Evolutionary conservation across 2,329 filamentous ascomycete species (phyloP).

Genomic region (Elsinoe australis): DNA sequence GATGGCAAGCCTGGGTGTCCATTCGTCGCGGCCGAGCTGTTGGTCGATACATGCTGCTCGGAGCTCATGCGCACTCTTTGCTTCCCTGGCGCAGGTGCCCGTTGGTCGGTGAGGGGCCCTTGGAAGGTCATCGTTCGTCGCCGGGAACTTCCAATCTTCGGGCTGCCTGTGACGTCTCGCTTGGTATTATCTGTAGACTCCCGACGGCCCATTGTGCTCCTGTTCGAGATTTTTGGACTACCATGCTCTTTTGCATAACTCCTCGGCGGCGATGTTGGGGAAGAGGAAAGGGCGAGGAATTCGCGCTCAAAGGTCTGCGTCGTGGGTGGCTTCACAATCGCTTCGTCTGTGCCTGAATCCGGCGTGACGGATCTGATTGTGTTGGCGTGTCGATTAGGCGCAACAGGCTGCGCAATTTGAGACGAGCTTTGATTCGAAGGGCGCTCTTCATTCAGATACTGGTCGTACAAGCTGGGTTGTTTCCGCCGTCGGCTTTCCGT

Average conservation of each 20-base stretch:
- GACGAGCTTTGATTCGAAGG: slow-evolving; percentile 17
- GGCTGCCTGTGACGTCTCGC: slow-evolving; percentile 23
- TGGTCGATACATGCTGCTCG: slow-evolving; percentile 4
- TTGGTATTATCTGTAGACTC: slow-evolving; percentile 23
- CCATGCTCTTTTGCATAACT: slow-evolving; percentile 12
- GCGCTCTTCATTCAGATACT: slow-evolving; percentile 27
- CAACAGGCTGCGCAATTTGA: slow-evolving; percentile 12
- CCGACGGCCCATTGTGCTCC: slow-evolving; percentile 28
- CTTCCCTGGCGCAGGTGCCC: slow-evolving; percentile 38
- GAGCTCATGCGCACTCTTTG: slow-evolving; percentile 56
- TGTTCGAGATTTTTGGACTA: slow-evolving; percentile 24
- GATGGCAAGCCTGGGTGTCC: slow-evolving; percentile 31
- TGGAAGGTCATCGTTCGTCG: slow-evolving; percentile 47
- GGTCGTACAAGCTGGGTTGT: slow-evolving; percentile 29
- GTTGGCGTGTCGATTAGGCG: slow-evolving; percentile 20
- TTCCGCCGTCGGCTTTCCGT: slow-evolving; percentile 21
- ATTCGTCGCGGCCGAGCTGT: slow-evolving; percentile 24
- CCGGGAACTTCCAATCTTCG: slow-evolving; percentile 42
- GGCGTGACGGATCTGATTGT: slow-evolving; percentile 61
- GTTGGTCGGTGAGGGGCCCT: slow-evolving; percentile 35
- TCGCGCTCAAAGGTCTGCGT: slow-evolving; percentile 16
- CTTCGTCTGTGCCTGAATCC: slow-evolving; percentile 35
- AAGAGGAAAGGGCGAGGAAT: slow-evolving; percentile 15
- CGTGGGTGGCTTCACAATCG: slow-evolving; percentile 15
- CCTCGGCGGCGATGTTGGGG: slow-evolving; percentile 12